Evolutionary conservation across 495 filamentous ascomycete species (phyloP), one percentile per base, ranked within the genome.

Genomic region (Penicillium angulare): DNA sequence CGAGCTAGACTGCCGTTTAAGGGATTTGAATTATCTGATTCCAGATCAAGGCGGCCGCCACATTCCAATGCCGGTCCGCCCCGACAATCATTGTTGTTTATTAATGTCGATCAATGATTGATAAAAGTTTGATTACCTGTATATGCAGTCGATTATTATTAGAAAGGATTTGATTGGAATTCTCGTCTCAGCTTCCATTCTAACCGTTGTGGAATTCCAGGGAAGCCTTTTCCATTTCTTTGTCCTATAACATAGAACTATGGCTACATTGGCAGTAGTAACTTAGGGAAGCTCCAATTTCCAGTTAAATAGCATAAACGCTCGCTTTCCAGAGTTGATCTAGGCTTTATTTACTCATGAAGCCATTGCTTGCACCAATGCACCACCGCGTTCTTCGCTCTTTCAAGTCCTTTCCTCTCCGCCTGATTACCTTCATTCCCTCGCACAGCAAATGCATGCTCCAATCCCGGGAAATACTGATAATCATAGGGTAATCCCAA

Each of bases 401-500:
- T 53, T 29, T 44, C 50, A 29, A 57, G 13, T 4, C 47, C 57
- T 32, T 38, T 53, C 43, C 33, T 49, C 38, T 61, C 57, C 17
- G 50, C 50, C 27, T 47, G 41, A 29, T 75, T 59, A 13, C 56
- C 59, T 42, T 52, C 60, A 61, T 82, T 64, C 2, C 77, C 79
- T 15, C 79, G 60, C 1, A 71, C 48, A 3, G 79, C 60, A 53
- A 70, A 80, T 2, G 63, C 74, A 66, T 87, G 84, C 50, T 53
- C 57, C 15, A 82, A 48, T 3, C 77, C 78, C 0, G 80, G 75
- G 49, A 82, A 84, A 52, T 81, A 71, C 61, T 75, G 72, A 60
- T 82, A 86, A 38, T 83, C 79, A 59, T 78, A 84, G 20, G 69
- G 63, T 16, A 84, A 49, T 1, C 69, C 68, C 22, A 68, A 35